Percentiles rank a stretch among this genome's conserved stretches.
Conservation (phyloP, 2,329 filamentous ascomycete species). For the Pleurostoma richardsiae region DNA sequence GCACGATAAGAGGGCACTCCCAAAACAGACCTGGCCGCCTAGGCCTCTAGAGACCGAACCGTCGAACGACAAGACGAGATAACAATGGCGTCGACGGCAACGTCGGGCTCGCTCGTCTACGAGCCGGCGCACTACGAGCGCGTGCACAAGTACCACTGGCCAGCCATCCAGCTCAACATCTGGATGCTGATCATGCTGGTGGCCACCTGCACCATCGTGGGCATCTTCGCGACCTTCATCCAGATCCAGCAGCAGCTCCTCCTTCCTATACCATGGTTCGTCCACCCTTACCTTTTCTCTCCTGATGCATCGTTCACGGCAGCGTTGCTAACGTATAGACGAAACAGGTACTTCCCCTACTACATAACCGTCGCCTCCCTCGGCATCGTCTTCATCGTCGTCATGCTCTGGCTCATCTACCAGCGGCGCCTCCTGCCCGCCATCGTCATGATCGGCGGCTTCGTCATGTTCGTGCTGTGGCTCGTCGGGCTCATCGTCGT, state of each 20-base stretch:
- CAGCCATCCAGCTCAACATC: constrained; percentile 60
- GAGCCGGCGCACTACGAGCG: constrained; percentile 33
- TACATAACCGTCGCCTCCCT: constrained; percentile 55
- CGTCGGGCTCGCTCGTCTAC: constrained; percentile 36
- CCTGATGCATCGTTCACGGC: too few relatives aligned
- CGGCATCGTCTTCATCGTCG: constrained; percentile 60
- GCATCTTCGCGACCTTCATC: constrained; percentile 57
- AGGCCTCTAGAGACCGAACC: too few relatives aligned
- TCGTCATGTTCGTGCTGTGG: constrained; percentile 65
- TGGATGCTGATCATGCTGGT: constrained; percentile 64
- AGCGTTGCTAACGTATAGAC: neutral
- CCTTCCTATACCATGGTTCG: constrained; percentile 56
- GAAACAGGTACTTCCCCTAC: constrained; percentile 61
- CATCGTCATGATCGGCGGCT: constrained; percentile 59
- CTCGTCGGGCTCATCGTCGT: constrained; percentile 59
- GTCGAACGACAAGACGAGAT: too few relatives aligned
- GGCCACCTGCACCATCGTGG: constrained; percentile 52
- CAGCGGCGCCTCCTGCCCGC: constrained; percentile 55
- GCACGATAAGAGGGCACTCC: too few relatives aligned
- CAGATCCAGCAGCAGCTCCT: constrained; percentile 50
- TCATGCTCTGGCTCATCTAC: constrained; percentile 59
- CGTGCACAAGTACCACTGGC: constrained; percentile 62
- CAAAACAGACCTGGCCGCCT: too few relatives aligned
- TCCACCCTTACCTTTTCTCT: constrained; percentile 2
- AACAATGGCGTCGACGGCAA: constrained; percentile 31